Percentiles rank a stretch among this genome's conserved stretches.
These are phyloP conservation scores for Penicillium canariense DNA, from an alignment of 495 filamentous ascomycete species.

Conservation along the genomic window DNA sequence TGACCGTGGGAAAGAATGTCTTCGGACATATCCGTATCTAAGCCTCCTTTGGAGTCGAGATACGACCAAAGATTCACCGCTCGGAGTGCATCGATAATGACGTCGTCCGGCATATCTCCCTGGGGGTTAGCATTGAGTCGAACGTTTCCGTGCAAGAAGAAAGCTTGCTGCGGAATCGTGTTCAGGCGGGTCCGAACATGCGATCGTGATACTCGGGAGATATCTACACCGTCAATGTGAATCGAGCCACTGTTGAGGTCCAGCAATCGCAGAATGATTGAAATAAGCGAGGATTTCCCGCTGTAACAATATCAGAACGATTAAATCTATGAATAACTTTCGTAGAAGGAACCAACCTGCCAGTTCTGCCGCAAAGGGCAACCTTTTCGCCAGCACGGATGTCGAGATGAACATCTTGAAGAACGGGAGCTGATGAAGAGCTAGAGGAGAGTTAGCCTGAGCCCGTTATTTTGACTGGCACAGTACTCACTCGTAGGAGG, in stretches of 20 bases:
- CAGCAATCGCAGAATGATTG: conserved; percentile 41
- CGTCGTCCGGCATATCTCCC: conserved; percentile 28
- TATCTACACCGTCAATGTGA: conserved; percentile 45
- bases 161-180: conserved; percentile 48
- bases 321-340: not conserved
- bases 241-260: conserved; percentile 37
- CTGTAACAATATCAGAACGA: conserved; percentile 18
- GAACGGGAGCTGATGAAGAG: conserved; percentile 17
- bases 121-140: conserved; percentile 48
- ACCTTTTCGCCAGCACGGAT: conserved; percentile 38
- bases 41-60: conserved; percentile 37
- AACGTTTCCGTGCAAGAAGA: conserved; percentile 42
- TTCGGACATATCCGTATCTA: conserved; percentile 38
- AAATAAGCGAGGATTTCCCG: conserved; percentile 42
- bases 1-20: conserved; percentile 44
- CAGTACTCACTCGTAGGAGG: conserved; percentile 27
- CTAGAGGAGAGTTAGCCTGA: conserved; percentile 9
- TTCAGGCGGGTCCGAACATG: conserved; percentile 36
- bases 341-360: conserved; percentile 27
- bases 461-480: no score
- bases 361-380: conserved; percentile 46
- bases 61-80: conserved; percentile 38
- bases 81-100: conserved; percentile 36
- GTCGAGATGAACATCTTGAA: conserved; percentile 12
- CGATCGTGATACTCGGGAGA: conserved; percentile 30